Conservation (phyloP, 257 asterid species). For the Paraleonurus japonicus region DNA sequence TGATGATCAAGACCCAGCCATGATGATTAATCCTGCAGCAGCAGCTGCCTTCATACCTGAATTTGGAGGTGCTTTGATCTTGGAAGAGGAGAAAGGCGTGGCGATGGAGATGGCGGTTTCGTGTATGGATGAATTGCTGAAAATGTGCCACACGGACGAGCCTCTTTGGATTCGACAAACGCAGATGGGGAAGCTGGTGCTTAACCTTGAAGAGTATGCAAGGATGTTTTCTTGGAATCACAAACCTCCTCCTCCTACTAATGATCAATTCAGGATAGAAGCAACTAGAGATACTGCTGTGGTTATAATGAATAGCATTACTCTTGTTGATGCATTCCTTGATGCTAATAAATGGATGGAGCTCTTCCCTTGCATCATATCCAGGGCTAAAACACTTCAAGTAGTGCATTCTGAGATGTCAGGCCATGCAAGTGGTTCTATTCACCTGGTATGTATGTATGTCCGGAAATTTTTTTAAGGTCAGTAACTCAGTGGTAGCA, state of each 20-base stretch:
- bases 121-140: slow-evolving; percentile 52
- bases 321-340: slow-evolving; percentile 83
- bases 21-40: slow-evolving; percentile 44
- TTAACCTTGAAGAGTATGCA: slow-evolving; percentile 67
- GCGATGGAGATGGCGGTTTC: slow-evolving; percentile 78
- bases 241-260: slow-evolving; percentile 20
- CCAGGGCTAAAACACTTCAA: slow-evolving; percentile 91
- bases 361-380: slow-evolving; percentile 77
- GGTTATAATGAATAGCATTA: slow-evolving; percentile 87
- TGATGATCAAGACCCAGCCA: slow-evolving; percentile 36
- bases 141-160: slow-evolving; percentile 62
- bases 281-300: slow-evolving; percentile 73
- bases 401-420: slow-evolving; percentile 64
- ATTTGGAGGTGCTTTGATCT: slow-evolving; percentile 15
- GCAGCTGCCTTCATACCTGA: slow-evolving; percentile 70
- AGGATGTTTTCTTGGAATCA: slow-evolving; percentile 62
- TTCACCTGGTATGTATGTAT: slow-evolving; percentile 61
- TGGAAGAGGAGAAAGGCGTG: slow-evolving; percentile 71
- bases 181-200: too few relatives aligned
- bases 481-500: too few relatives aligned
- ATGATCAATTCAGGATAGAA: slow-evolving; percentile 47
- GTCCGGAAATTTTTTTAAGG: too few relatives aligned
- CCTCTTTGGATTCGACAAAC: slow-evolving; percentile 63
- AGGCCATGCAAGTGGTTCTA: slow-evolving; percentile 79
- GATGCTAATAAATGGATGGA: slow-evolving; percentile 94